phyloP scores from a whole-genome alignment of 2,329 filamentous ascomycete species.

The Nemania abortiva region DNA sequence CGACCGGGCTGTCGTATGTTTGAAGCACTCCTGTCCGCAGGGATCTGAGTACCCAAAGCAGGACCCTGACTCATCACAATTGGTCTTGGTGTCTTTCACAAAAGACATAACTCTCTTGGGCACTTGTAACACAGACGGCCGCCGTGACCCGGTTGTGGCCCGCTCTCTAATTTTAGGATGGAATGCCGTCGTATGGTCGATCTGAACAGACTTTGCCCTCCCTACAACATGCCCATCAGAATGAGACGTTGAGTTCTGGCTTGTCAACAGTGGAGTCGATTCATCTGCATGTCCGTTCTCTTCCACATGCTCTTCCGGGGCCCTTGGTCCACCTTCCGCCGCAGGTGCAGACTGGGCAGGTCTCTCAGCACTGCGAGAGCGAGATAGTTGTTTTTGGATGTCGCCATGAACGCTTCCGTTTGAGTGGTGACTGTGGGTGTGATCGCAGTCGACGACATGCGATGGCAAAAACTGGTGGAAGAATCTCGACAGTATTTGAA shows the following conservation, averaged over 20 bases:
- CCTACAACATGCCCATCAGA: slow-evolving; percentile 44
- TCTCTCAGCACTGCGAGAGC: slow-evolving; percentile 44
- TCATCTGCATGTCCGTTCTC: slow-evolving; percentile 53
- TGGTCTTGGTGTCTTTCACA: slow-evolving; percentile 72
- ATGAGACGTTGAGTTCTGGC: slow-evolving; percentile 45
- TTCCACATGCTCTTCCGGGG: slow-evolving; percentile 27
- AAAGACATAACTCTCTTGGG: slow-evolving; percentile 72
- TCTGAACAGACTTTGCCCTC: slow-evolving; percentile 47
- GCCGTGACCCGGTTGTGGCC: slow-evolving; percentile 54
- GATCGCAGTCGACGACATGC: slow-evolving; percentile 84
- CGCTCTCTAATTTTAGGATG: slow-evolving; percentile 43
- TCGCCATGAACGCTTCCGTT: slow-evolving; percentile 48
- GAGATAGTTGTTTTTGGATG: slow-evolving; percentile 45
- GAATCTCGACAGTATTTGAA: slow-evolving; percentile 78
- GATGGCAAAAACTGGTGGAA: slow-evolving; percentile 81
- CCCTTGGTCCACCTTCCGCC: slow-evolving; percentile 33
- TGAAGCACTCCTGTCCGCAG: slow-evolving; percentile 75
- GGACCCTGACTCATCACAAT: slow-evolving; percentile 70
- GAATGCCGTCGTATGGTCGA: slow-evolving; percentile 39
- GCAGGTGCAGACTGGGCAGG: slow-evolving; percentile 33
- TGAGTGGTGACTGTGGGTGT: slow-evolving; percentile 69
- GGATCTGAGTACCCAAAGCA: slow-evolving; percentile 75
- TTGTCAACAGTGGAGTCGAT: slow-evolving; percentile 62
- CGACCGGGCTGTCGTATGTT: slow-evolving; percentile 62
- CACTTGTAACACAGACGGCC: slow-evolving; percentile 67